Evolutionary conservation across 192 early-diverging fungal genomes (phyloP), one percentile per base, ranked within the genome.

Genomic region (Chytriomyces confervae): DNA sequence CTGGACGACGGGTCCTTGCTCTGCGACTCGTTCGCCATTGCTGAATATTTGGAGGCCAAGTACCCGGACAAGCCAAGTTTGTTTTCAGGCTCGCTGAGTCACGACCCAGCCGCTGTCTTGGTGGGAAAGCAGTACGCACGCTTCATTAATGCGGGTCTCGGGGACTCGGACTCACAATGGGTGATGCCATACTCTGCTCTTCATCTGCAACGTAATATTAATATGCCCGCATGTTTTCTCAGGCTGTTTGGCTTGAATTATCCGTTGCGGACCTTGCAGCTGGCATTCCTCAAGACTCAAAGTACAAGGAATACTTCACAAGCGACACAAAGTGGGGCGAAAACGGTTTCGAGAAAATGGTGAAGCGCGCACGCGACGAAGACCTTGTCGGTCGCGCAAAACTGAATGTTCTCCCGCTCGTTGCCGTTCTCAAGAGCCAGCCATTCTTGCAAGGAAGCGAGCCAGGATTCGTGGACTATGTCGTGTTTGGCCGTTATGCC

Each of bases 1-100:
- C 69, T 82, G 47, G 29, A 23, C 6, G 72, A 79, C 65, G 77
- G 77, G 5, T 36, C 69, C 10, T 11, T 82, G 7, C 69, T 82
- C 65, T 67, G 49, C 36, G 91, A 89, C 44, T 89, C 89, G 6
- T 84, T 83, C 72, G 69, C 80, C 0, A 92, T 92, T 69, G 87
- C 88, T 3, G 72, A 85, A 24, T 91, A 89, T 61, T 79, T 92
- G 5, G 91, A 92, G 11, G 80, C 80, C 43, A 84, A 77, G 11
- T 91, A 86, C 63, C 91, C 91, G 90, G 77, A 82, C 49, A 49
- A 24, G 7, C 81, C 81, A 16, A 80, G 77, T 4, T 65, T 82
- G 13, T 82, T 82, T 53, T 51, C 77, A 11, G 77, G 77, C 16
- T 23, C 18, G 66, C 45, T 44, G 23, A 51, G 48, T 7, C 10